Percentiles rank a stretch among this genome's conserved stretches.
phyloP scores from a whole-genome alignment of 2,329 filamentous ascomycete genomes.

The Ascochyta koolunga region DNA sequence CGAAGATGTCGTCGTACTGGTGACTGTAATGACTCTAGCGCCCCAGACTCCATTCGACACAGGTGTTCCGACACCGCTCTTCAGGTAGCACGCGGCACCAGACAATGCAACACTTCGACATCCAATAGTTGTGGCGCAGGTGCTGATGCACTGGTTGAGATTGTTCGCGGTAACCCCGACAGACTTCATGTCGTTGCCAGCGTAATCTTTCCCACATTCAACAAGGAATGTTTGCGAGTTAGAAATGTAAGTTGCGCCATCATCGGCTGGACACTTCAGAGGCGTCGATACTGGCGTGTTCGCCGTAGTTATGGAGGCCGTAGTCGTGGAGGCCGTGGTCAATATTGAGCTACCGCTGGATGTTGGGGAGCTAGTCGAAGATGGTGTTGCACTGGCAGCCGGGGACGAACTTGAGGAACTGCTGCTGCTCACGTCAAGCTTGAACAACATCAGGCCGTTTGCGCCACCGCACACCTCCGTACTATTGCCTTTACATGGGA shows the following conservation, averaged over 20 bases:
- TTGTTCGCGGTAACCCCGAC: neutral
- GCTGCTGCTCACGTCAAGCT: constrained; percentile 1
- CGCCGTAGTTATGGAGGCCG: neutral
- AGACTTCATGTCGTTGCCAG: constrained; percentile 1
- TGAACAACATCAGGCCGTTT: constrained; percentile 19
- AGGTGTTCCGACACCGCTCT: constrained; percentile 2
- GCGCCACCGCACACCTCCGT: constrained; percentile 22
- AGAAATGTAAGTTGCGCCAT: neutral
- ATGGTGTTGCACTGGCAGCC: neutral
- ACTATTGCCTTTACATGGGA: constrained; percentile 9
- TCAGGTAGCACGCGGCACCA: constrained; percentile 8
- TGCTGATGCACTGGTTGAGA: constrained; percentile 4
- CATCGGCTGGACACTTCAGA: constrained; percentile 2
- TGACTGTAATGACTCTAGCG: neutral
- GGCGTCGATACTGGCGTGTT: neutral
- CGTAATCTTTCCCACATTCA: constrained; percentile 8
- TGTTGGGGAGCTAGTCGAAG: neutral
- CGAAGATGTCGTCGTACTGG: neutral
- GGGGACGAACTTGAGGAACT: neutral
- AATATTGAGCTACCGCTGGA: neutral
- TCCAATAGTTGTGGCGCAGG: neutral
- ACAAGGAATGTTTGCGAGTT: constrained; percentile 8
- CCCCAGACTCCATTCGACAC: constrained; percentile 6
- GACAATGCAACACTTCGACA: constrained; percentile 8
- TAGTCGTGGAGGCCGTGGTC: neutral